These are phyloP conservation scores for Fusarium incarnatum DNA, from an alignment of 2,329 filamentous ascomycete genomes.

Conservation along the genomic window DNA sequence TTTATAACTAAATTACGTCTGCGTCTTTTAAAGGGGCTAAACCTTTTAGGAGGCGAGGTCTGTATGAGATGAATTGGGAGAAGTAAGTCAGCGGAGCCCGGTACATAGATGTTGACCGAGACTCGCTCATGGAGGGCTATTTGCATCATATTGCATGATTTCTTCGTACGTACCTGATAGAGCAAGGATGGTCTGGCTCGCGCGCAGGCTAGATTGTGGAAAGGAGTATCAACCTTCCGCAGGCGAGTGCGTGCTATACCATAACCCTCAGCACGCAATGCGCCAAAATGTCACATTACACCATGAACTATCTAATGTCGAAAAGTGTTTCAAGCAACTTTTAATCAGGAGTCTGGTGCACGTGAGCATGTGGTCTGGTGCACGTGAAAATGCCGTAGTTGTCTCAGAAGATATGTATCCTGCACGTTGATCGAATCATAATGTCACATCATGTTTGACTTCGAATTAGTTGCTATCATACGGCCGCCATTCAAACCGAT, in stretches of 20 bases:
- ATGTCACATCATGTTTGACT: background rate
- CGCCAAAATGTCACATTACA: conserved; percentile 45
- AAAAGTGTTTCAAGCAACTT: conserved; percentile 36
- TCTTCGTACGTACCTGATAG: conserved; percentile 51
- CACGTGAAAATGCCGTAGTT: conserved; percentile 5
- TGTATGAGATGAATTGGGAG: conserved; percentile 19
- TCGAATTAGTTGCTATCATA: background rate
- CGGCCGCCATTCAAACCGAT: background rate
- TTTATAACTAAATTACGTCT: conserved; percentile 32
- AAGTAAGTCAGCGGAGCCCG: conserved; percentile 39
- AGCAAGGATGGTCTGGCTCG: conserved; percentile 48
- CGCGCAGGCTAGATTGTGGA: conserved; percentile 45
- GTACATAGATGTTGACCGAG: conserved; percentile 21
- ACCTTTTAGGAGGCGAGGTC: conserved; percentile 12
- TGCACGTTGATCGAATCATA: background rate
- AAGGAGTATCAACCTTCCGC: conserved; percentile 35
- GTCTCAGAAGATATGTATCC: background rate
- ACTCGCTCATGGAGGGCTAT: conserved; percentile 44
- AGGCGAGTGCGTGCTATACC: conserved; percentile 41
- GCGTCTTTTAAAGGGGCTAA: conserved; percentile 15
- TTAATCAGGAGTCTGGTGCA: background rate
- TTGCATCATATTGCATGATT: conserved; percentile 49
- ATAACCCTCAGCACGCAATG: conserved; percentile 37
- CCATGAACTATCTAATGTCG: conserved; percentile 31
- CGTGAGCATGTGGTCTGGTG: background rate